Evolutionary conservation across 345 rosid genomes (phyloP), one percentile per base, ranked within the genome.

Genomic region (Streptanthus diversifolius): DNA sequence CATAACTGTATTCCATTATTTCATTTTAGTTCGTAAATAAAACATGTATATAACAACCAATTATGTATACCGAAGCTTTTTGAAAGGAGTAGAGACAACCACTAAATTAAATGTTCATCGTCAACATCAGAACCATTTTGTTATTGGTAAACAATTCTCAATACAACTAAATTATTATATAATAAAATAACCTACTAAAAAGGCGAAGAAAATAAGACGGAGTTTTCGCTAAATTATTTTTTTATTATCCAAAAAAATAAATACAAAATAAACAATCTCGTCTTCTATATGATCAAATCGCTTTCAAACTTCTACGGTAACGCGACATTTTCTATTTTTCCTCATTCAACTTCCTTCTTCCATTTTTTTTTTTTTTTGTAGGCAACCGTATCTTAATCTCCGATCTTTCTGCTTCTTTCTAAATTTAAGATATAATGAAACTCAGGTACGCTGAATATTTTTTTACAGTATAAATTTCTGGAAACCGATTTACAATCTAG

Each of bases 231-330:
- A 25, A 8, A 48, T 48, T 19, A 48, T 19, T 48, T 48, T 48
- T 21, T 48, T 48, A 49, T 63, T 3, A 29, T 29, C 13, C 3
- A 47, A 17, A 18, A 44, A n/a, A n/a, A n/a, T n/a, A n/a, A 44
- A 63, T 17, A 29, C 32, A 44, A 44, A 29, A 24, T 13, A 6
- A 27, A 44, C 13, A 36, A 35, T 71, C 5, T 27, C 33, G 1
- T 51, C 13, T 11, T 48, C 24, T 61, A 21, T 24, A 56, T 54
- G 72, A 73, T 66, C 51, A 56, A 37, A 65, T 65, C 49, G 69
- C 54, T 73, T 73, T 64, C 77, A 56, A 72, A 45, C 25, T 45
- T 37, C 61, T 58, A 48, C 54, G 73, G 68, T 49, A 66, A 74
- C 59, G 68, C 73, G 68, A 30, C 48, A 24, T 67, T 74, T 67